phyloP scores from a whole-genome alignment of 495 filamentous ascomycete species.

The Terfezia boudieri region DNA sequence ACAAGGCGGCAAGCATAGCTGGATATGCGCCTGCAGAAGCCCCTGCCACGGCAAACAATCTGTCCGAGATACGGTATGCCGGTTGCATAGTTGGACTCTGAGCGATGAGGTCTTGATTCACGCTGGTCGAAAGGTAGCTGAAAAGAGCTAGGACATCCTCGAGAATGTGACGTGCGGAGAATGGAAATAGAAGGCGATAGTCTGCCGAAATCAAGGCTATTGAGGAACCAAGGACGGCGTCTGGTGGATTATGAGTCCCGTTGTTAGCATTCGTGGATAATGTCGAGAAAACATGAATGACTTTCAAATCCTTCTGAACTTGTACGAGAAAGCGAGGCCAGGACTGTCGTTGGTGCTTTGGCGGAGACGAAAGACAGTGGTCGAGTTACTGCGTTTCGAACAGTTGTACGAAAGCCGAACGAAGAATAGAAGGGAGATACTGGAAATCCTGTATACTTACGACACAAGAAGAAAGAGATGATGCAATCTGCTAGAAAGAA shows the following conservation, averaged over 20 bases:
- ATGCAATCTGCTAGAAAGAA: too few relatives aligned
- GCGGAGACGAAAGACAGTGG: too few relatives aligned
- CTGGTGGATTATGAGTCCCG: neutral
- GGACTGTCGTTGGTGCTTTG: too few relatives aligned
- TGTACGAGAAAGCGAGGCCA: too few relatives aligned
- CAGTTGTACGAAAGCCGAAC: too few relatives aligned
- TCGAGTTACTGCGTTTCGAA: too few relatives aligned
- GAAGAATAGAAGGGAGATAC: too few relatives aligned
- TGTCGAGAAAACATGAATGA: too few relatives aligned
- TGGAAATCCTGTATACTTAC: too few relatives aligned
- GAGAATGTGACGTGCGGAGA: conserved; percentile 16
- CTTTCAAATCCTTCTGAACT: too few relatives aligned
- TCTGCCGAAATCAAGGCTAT: conserved; percentile 19
- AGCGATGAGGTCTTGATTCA: conserved; percentile 5
- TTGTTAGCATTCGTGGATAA: too few relatives aligned
- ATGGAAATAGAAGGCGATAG: conserved; percentile 19
- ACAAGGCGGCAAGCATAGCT: conserved; percentile 21
- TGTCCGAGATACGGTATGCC: conserved; percentile 9
- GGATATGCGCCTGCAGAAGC: conserved; percentile 22
- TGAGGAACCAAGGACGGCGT: conserved; percentile 12
- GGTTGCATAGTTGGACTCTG: neutral
- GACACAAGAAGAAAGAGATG: too few relatives aligned
- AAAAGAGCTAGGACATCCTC: conserved; percentile 16
- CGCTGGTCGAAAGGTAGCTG: conserved; percentile 6
- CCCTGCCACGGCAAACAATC: conserved; percentile 20